A percentile compares a stretch with the other conserved stretches of the same genome.
phyloP scores from a whole-genome alignment of 257 asterid genomes.

The Mitragyna speciosa region DNA sequence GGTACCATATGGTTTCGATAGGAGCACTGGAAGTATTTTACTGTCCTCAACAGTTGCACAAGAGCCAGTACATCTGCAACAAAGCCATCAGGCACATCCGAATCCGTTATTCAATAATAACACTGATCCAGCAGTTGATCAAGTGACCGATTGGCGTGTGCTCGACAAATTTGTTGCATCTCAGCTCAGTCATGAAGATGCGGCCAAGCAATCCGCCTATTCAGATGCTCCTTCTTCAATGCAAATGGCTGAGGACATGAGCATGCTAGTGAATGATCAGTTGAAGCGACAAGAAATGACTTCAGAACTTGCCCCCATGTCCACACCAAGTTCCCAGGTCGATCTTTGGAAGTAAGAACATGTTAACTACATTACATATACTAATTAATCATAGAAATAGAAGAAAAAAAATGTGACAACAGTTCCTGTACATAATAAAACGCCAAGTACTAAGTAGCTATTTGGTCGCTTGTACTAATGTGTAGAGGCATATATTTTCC shows the following conservation, averaged over 20 bases:
- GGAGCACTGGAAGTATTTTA: constrained; percentile 13
- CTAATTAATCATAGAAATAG: constrained; percentile 1
- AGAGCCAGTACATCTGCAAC: constrained; percentile 18
- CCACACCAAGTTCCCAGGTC: constrained; percentile 37
- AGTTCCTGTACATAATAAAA: constrained; percentile 40
- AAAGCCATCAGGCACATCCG: constrained; percentile 2
- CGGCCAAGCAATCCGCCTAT: constrained; percentile 17
- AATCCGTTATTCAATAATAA: constrained; percentile 7
- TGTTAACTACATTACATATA: constrained; percentile 15
- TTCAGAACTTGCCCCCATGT: constrained; percentile 32
- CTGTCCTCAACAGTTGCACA: constrained; percentile 20
- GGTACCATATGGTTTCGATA: constrained; percentile 24
- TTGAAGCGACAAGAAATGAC: constrained; percentile 30
- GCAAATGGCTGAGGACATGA: constrained; percentile 33
- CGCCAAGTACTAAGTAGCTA: constrained; percentile 10
- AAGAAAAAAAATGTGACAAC: constrained; percentile 10
- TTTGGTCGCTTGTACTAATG: constrained; percentile 6
- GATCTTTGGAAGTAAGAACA: constrained; percentile 49
- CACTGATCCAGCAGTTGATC: constrained; percentile 34
- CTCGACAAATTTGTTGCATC: constrained; percentile 69
- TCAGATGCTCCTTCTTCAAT: constrained; percentile 28
- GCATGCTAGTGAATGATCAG: constrained; percentile 27
- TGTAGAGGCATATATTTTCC: constrained; percentile 1
- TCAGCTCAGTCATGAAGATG: constrained; percentile 51
- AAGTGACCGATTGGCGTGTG: constrained; percentile 66